Conservation (phyloP, 192 early-diverging fungal genomes). For the Obelidium mucronatum region DNA sequence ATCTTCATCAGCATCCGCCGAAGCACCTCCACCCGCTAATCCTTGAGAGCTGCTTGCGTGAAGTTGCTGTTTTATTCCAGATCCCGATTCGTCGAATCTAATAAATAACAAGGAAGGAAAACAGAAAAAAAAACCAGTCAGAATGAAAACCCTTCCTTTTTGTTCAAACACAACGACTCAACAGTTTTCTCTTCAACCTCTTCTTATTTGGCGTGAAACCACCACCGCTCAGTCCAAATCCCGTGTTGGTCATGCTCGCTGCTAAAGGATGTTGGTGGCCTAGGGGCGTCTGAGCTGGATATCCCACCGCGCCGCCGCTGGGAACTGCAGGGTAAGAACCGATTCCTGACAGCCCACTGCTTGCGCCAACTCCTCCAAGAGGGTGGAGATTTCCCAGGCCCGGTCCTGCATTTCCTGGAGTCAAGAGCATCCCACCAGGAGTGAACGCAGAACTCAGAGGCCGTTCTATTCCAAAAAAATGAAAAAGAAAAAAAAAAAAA, state of each 20-base stretch:
- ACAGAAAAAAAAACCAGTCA: no score
- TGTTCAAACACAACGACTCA: neutral
- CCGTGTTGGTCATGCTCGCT: neutral
- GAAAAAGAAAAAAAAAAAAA: no score
- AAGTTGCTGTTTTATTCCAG: constrained; percentile 2
- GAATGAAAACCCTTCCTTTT: no score
- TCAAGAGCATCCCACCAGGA: neutral
- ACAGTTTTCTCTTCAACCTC: constrained; percentile 20
- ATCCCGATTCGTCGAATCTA: constrained; percentile 15
- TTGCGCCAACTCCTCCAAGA: neutral
- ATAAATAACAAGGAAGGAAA: no score
- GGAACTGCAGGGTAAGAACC: neutral
- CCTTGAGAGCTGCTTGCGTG: neutral
- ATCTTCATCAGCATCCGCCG: constrained; percentile 60
- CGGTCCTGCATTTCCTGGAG: neutral
- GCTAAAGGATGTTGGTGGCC: no score
- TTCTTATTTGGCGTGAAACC: constrained; percentile 27
- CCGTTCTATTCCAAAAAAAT: no score
- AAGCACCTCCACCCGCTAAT: neutral
- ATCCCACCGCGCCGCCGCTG: neutral
- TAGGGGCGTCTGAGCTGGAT: neutral
- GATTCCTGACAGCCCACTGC: neutral
- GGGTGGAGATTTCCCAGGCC: neutral
- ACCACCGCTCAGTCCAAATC: neutral
- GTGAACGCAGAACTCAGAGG: neutral